Conservation (phyloP, 2,329 filamentous ascomycete genomes). For the Aspergillus texensis region DNA sequence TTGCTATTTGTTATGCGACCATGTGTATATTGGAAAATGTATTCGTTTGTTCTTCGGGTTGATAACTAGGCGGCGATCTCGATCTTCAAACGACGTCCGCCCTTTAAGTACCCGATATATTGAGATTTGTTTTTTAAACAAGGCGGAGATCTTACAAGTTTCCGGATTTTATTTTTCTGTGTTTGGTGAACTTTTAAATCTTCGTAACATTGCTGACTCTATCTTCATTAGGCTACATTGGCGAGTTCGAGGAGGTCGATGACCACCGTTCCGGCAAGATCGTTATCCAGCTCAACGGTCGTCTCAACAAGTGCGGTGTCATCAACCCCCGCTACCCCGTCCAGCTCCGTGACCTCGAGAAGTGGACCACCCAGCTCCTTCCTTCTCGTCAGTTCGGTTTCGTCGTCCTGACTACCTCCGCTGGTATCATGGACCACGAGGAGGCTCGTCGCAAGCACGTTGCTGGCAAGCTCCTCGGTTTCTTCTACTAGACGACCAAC, state of each 20-base stretch:
- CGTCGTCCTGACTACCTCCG: slow-evolving; percentile 98
- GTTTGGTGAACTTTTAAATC: slow-evolving; percentile 90
- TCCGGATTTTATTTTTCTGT: slow-evolving; percentile 62
- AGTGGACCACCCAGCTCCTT: slow-evolving; percentile 99
- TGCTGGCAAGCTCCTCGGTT: slow-evolving; percentile 97
- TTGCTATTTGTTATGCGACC: slow-evolving; percentile 6
- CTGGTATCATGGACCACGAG: slow-evolving; percentile 99
- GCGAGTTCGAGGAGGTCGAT: slow-evolving; percentile 99
- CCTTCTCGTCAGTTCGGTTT: slow-evolving; percentile 99
- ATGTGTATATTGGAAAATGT: not conserved
- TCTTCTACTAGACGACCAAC: slow-evolving; percentile 80
- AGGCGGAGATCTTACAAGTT: slow-evolving; percentile 96
- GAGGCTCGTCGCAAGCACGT: slow-evolving; percentile 99
- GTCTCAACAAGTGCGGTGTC: slow-evolving; percentile 98
- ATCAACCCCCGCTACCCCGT: slow-evolving; percentile 99
- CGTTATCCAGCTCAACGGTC: slow-evolving; percentile 98
- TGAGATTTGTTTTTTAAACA: slow-evolving; percentile 52
- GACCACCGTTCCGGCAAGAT: slow-evolving; percentile 99
- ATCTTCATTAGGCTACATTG: slow-evolving; percentile 79
- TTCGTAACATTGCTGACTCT: slow-evolving; percentile 77
- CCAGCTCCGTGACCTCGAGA: slow-evolving; percentile 95
- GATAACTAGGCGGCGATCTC: slow-evolving; percentile 99
- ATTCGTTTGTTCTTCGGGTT: slow-evolving; percentile 64
- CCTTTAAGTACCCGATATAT: slow-evolving; percentile 99
- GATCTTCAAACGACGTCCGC: slow-evolving; percentile 79